Evolutionary conservation across 1,139 yeast species (phyloP).

Genomic region (Pneumocystis carinii): DNA sequence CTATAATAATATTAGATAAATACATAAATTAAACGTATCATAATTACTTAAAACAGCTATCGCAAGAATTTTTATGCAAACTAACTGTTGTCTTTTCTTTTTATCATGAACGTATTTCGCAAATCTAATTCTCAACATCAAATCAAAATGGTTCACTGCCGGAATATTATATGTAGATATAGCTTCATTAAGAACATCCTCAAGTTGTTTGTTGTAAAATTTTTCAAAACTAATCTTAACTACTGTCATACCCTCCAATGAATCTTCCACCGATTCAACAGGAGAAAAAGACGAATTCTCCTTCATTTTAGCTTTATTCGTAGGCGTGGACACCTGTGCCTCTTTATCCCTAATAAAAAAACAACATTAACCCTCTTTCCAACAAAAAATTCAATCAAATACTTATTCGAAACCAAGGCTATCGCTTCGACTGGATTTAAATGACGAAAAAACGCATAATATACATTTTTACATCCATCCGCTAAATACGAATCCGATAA

Average conservation of each 20-base stretch:
- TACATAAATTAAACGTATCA: background rate
- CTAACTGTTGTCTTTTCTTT: constrained; percentile 41
- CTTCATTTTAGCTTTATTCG: background rate
- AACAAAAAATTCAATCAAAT: background rate
- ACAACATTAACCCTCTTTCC: background rate
- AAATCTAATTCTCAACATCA: constrained; percentile 8
- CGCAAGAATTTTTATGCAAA: constrained; percentile 52
- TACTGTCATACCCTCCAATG: constrained; percentile 6
- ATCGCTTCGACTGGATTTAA: background rate
- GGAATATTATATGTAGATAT: constrained; percentile 5
- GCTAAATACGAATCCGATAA: background rate
- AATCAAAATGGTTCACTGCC: constrained; percentile 4
- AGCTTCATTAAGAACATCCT: constrained; percentile 2
- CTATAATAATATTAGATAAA: constrained; percentile 1
- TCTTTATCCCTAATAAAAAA: background rate
- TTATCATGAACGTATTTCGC: constrained; percentile 22
- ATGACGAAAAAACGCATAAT: background rate
- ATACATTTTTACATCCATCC: background rate
- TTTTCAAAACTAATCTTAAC: constrained; percentile 5
- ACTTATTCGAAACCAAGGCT: background rate
- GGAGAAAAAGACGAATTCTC: background rate
- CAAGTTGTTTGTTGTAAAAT: constrained; percentile 2
- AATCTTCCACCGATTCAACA: background rate
- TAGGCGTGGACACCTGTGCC: background rate
- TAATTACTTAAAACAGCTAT: constrained; percentile 35